These are phyloP conservation scores for Haplographium delicatum DNA, from an alignment of 495 filamentous ascomycete species.

Conservation along the genomic window DNA sequence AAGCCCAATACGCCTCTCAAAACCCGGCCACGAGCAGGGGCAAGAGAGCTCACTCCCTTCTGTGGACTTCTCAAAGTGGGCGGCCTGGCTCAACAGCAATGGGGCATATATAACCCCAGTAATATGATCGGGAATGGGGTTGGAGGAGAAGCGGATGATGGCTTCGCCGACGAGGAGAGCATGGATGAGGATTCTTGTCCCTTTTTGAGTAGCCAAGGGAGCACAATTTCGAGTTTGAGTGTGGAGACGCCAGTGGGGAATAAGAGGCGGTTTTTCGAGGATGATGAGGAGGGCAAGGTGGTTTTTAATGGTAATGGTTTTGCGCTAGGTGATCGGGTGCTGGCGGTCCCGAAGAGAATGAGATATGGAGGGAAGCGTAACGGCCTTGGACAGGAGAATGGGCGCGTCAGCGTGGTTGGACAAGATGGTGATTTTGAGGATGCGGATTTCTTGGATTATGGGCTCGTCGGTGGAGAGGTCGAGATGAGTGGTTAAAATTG, in stretches of 20 bases:
- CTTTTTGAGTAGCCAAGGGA: conserved; percentile 16
- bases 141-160: not conserved
- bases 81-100: conserved; percentile 30
- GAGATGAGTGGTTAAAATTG: conserved; percentile 25
- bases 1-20: not conserved
- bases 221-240: conserved; percentile 13
- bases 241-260: not conserved
- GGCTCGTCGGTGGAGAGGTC: conserved; percentile 15
- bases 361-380: conserved; percentile 22
- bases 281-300: conserved; percentile 20
- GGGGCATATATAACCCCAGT: conserved; percentile 14
- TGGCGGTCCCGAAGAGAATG: conserved; percentile 25
- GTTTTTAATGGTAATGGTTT: not conserved
- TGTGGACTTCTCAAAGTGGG: conserved; percentile 67
- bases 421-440: conserved; percentile 45
- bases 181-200: conserved; percentile 14
- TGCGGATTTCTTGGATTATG: conserved; percentile 43
- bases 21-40: conserved; percentile 27
- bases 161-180: conserved; percentile 4
- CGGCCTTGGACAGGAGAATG: conserved; percentile 9
- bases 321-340: conserved; percentile 13
- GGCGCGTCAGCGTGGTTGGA: conserved; percentile 17
- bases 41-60: conserved; percentile 64
- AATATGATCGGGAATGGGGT: not conserved
- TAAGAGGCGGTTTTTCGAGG: conserved; percentile 22